These are phyloP conservation scores for Colletotrichum costaricense DNA, from an alignment of 2,329 filamentous ascomycete genomes.

Conservation along the genomic window DNA sequence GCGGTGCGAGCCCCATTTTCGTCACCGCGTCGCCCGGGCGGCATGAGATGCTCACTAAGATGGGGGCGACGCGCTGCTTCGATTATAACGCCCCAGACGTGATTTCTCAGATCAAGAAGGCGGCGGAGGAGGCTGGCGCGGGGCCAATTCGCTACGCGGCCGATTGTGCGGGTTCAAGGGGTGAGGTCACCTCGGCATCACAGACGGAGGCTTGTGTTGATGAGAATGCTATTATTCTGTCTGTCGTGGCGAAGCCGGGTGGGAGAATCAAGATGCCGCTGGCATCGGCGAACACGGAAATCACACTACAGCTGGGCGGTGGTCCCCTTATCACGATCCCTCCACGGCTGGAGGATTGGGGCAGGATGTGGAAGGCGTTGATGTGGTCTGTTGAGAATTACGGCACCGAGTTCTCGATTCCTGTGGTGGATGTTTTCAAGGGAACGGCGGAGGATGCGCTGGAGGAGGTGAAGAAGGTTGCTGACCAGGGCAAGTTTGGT, in stretches of 20 bases:
- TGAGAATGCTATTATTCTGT: neutral
- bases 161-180: conserved; percentile 7
- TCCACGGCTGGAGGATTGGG: neutral
- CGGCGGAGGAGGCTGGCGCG: conserved; percentile 1
- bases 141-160: conserved; percentile 23
- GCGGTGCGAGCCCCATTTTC: conserved; percentile 46
- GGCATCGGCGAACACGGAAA: neutral
- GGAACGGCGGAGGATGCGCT: conserved; percentile 1
- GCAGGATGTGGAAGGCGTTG: neutral
- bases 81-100: conserved; percentile 42
- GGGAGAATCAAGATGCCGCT: conserved; percentile 6
- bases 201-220: conserved; percentile 13
- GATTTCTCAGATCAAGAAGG: neutral
- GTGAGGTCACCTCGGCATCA: neutral
- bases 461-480: neutral
- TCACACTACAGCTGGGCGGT: neutral
- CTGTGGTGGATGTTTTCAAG: neutral
- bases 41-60: conserved; percentile 42
- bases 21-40: conserved; percentile 46
- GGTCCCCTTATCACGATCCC: neutral
- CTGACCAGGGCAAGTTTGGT: conserved; percentile 10
- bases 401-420: neutral
- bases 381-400: neutral
- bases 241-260: neutral
- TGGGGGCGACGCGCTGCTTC: conserved; percentile 49